phyloP scores from a whole-genome alignment of 2,329 filamentous ascomycete species.

The Sporothrix variecibatus region DNA sequence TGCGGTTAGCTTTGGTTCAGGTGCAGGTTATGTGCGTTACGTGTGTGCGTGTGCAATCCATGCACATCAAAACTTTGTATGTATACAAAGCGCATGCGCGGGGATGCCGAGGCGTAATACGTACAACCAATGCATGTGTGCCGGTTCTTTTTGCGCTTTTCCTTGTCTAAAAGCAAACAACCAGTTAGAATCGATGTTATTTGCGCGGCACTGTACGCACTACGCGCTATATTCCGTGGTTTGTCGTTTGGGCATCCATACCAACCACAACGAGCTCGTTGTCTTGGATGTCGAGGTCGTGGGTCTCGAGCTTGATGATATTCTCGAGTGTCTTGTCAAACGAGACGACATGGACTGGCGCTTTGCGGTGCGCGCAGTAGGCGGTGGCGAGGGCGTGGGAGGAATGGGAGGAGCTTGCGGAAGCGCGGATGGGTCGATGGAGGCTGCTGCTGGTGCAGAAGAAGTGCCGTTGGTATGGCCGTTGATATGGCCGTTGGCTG shows the following conservation, averaged over 20 bases:
- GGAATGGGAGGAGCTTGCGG: not conserved
- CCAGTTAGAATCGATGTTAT: not conserved
- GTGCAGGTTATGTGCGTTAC: not conserved
- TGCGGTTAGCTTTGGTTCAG: not conserved
- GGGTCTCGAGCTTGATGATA: constrained; percentile 31
- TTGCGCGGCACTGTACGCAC: not conserved
- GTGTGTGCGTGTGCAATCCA: not conserved
- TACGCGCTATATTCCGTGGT: not conserved
- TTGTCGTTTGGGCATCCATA: not conserved
- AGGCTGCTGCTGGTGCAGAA: not conserved
- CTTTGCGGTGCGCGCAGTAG: constrained; percentile 14
- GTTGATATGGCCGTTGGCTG: not conserved
- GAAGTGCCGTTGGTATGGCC: not conserved
- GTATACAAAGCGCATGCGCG: not conserved
- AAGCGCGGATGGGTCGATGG: not conserved
- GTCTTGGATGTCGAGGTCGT: constrained; percentile 32
- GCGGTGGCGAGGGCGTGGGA: constrained; percentile 10
- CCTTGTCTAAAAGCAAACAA: constrained; percentile 29
- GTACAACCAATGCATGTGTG: constrained; percentile 27
- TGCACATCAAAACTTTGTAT: not conserved
- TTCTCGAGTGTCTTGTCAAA: constrained; percentile 33
- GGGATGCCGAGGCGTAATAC: not conserved
- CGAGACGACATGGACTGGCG: constrained; percentile 30
- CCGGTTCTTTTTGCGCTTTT: constrained; percentile 31
- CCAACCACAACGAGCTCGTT: constrained; percentile 29